Conservation (phyloP, 345 rosid genomes). For the Moringa oleifera region DNA sequence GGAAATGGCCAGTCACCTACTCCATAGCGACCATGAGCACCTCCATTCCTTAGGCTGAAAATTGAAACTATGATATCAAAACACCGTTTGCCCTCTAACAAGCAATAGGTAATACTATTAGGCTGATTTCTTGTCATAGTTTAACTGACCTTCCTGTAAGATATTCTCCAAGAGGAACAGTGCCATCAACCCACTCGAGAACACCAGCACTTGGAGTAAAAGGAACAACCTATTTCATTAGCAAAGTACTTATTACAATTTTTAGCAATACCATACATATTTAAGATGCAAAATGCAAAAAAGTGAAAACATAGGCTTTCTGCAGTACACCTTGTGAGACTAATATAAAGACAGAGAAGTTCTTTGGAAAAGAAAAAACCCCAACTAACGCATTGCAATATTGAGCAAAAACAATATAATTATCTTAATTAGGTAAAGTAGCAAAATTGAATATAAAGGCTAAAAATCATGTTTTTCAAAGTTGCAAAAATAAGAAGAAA, state of each 20-base stretch:
- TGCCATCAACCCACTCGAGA: conserved; percentile 98
- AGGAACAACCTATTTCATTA: conserved; percentile 71
- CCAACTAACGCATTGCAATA: too few relatives aligned
- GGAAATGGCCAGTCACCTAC: conserved; percentile 71
- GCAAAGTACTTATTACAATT: conserved; percentile 11
- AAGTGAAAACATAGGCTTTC: too few relatives aligned
- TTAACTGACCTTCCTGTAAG: conserved; percentile 79
- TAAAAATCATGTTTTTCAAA: too few relatives aligned
- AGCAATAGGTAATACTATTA: background rate
- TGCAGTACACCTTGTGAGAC: too few relatives aligned
- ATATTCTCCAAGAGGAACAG: conserved; percentile 92
- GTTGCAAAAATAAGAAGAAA: too few relatives aligned
- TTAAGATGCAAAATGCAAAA: too few relatives aligned
- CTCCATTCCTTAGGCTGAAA: conserved; percentile 77
- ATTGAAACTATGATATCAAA: conserved; percentile 11
- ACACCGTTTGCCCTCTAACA: background rate
- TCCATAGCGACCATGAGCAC: conserved; percentile 92
- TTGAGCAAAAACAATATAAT: too few relatives aligned
- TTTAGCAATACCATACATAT: too few relatives aligned
- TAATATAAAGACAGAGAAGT: too few relatives aligned
- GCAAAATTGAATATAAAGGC: too few relatives aligned
- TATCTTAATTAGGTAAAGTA: too few relatives aligned
- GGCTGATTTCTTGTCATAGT: background rate
- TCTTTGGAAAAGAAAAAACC: too few relatives aligned
- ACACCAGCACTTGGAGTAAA: conserved; percentile 99